A percentile compares a stretch with the other conserved stretches of the same genome.
phyloP scores from a whole-genome alignment of 371 early-diverging fungal genomes.

The Circinella umbellata region DNA sequence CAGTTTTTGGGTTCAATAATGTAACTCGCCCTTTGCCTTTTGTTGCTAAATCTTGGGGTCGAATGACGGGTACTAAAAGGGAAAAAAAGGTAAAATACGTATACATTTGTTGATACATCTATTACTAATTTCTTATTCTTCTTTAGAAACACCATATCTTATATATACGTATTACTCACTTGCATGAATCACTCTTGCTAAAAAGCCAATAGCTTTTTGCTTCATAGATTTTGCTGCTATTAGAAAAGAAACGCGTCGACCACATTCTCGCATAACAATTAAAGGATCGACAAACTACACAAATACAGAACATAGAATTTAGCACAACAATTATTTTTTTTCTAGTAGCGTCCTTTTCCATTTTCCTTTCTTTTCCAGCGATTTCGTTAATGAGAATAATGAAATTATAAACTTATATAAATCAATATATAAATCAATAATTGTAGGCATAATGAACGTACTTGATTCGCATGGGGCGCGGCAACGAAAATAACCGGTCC shows the following conservation, averaged over 20 bases:
- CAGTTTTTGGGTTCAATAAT: conserved; percentile 61
- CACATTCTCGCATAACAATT: conserved; percentile 81
- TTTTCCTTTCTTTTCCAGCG: too few relatives aligned
- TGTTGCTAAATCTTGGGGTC: conserved; percentile 85
- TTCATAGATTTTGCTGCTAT: conserved; percentile 90
- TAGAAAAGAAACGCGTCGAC: conserved; percentile 83
- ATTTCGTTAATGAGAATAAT: too few relatives aligned
- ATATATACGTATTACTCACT: conserved; percentile 52
- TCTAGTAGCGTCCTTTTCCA: neutral
- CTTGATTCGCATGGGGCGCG: conserved; percentile 97
- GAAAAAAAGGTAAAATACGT: too few relatives aligned
- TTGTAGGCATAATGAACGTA: conserved; percentile 24
- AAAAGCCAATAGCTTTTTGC: conserved; percentile 80
- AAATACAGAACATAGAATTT: too few relatives aligned
- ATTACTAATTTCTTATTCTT: neutral
- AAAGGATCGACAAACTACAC: conserved; percentile 91
- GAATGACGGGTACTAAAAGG: conserved; percentile 78
- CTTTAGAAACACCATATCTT: neutral
- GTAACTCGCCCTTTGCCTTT: conserved; percentile 70
- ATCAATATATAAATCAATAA: too few relatives aligned
- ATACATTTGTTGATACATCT: too few relatives aligned
- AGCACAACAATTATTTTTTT: too few relatives aligned
- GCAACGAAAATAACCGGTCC: conserved; percentile 95
- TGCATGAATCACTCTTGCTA: conserved; percentile 75
- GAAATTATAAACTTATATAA: too few relatives aligned